These are phyloP conservation scores for Sclerotinia nivalis DNA, from an alignment of 2,329 filamentous ascomycete genomes.

Conservation along the genomic window DNA sequence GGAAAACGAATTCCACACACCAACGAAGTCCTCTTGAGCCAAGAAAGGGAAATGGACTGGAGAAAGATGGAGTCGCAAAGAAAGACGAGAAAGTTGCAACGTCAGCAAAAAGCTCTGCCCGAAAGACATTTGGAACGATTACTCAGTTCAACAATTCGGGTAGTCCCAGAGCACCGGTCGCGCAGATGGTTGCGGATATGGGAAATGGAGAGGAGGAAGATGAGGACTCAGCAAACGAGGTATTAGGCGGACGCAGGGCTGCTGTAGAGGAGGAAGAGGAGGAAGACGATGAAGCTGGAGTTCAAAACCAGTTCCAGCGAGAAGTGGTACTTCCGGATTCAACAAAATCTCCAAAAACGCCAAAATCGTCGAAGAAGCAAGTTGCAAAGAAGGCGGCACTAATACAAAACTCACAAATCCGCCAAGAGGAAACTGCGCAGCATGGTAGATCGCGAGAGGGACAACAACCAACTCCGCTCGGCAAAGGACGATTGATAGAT, in stretches of 20 bases:
- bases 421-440: neutral
- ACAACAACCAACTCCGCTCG: neutral
- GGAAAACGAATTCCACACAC: neutral
- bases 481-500: neutral
- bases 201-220: neutral
- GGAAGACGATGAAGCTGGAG: neutral
- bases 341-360: neutral
- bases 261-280: neutral
- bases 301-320: neutral
- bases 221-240: neutral
- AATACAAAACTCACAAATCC: neutral
- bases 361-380: neutral
- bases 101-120: neutral
- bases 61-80: neutral
- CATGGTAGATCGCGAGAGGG: neutral
- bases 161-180: neutral
- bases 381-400: neutral
- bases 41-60: neutral
- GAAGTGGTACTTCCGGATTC: neutral
- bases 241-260: neutral
- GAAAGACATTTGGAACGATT: neutral
- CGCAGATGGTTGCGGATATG: neutral
- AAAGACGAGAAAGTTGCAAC: neutral
- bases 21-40: neutral
- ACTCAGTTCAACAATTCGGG: neutral